phyloP scores from a whole-genome alignment of 2,329 filamentous ascomycete species.

The Epichloe hybrida region DNA sequence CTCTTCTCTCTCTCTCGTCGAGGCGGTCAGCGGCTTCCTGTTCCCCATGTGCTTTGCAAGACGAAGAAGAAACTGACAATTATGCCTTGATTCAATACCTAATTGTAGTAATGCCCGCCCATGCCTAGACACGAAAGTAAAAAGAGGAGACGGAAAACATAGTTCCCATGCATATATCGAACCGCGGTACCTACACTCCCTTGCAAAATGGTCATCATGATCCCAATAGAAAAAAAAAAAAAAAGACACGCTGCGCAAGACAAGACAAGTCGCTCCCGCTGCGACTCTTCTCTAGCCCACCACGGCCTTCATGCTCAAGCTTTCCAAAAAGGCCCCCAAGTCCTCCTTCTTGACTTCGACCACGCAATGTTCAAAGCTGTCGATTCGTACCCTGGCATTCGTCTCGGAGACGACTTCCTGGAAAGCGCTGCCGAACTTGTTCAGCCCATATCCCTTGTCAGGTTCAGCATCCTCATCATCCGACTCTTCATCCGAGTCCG shows the following conservation, averaged over 20 bases:
- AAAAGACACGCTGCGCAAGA: not conserved
- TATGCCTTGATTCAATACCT: not conserved
- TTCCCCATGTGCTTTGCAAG: too few species aligned
- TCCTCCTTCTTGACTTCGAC: constrained; percentile 98
- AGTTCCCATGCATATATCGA: not conserved
- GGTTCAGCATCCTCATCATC: constrained; percentile 40
- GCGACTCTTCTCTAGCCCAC: constrained; percentile 34
- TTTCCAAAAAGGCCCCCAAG: constrained; percentile 80
- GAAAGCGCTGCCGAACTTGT: constrained; percentile 89
- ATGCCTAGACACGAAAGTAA: not conserved
- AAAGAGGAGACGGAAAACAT: not conserved
- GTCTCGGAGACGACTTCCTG: constrained; percentile 91
- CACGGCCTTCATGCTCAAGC: constrained; percentile 81
- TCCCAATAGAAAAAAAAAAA: not conserved
- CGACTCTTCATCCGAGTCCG: constrained; percentile 22
- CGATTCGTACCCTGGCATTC: constrained; percentile 75
- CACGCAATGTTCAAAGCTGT: constrained; percentile 94
- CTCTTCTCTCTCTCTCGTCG: too few species aligned
- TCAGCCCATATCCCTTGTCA: constrained; percentile 59
- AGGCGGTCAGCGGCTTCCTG: too few species aligned
- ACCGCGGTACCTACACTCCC: not conserved
- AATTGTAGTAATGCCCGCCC: not conserved
- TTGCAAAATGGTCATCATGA: not conserved
- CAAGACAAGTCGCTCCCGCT: not conserved
- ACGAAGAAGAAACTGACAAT: not conserved